A percentile compares a stretch with the other conserved stretches of the same genome.
Conservation (phyloP, 2,329 filamentous ascomycete genomes). For the Stagonosporopsis vannaccii region DNA sequence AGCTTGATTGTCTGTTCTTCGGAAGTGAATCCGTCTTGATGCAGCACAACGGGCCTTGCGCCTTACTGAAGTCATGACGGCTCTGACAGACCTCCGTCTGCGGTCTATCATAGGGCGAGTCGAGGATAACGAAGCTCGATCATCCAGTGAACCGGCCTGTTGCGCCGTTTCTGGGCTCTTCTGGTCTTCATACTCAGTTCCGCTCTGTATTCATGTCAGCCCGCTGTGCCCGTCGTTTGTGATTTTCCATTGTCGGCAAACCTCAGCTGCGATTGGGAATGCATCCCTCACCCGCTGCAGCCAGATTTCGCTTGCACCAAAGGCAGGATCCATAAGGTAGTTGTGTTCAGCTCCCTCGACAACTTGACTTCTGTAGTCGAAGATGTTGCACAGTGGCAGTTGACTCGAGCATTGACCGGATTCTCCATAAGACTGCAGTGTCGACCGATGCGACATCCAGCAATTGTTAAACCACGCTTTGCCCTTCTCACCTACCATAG, state of each 20-base stretch:
- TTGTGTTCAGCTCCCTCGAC: constrained; percentile 36
- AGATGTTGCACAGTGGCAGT: constrained; percentile 11
- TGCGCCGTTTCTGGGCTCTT: not conserved
- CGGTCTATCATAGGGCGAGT: not conserved
- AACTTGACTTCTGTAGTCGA: constrained; percentile 28
- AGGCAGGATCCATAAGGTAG: constrained; percentile 38
- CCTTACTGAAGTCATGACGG: constrained; percentile 2
- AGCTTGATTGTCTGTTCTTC: not conserved
- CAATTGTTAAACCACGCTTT: constrained; percentile 38
- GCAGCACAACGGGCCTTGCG: not conserved
- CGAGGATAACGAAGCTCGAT: constrained; percentile 2
- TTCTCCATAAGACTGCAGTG: not conserved
- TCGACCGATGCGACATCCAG: constrained; percentile 23
- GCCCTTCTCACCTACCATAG: constrained; percentile 40
- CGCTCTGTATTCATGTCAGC: constrained; percentile 3
- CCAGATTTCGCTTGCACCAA: constrained; percentile 35
- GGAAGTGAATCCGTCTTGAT: not conserved
- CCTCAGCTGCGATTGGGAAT: constrained; percentile 17
- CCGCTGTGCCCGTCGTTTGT: not conserved
- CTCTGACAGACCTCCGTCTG: constrained; percentile 5
- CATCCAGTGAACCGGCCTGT: not conserved
- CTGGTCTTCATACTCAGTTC: not conserved
- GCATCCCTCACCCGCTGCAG: constrained; percentile 34
- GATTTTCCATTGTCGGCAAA: not conserved
- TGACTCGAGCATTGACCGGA: not conserved